Conservation (phyloP, 2,329 filamentous ascomycete genomes). For the Cladosporium austrohemisphaericum region DNA sequence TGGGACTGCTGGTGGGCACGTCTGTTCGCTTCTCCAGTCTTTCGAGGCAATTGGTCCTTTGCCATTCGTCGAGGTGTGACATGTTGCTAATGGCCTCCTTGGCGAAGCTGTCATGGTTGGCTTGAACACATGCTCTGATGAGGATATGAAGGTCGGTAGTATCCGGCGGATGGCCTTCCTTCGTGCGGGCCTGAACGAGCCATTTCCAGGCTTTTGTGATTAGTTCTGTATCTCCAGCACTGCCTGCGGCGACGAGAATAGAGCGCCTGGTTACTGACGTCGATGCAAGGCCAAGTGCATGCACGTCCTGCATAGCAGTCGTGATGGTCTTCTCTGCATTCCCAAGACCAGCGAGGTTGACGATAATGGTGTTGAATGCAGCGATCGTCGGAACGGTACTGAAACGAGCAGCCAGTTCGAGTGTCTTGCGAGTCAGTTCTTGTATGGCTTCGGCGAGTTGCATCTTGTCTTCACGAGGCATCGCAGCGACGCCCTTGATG, state of each 20-base stretch:
- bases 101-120: slow-evolving; percentile 22
- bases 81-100: slow-evolving; percentile 17
- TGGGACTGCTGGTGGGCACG: no score
- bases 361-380: slow-evolving; percentile 39
- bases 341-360: slow-evolving; percentile 32
- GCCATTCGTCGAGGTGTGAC: slow-evolving; percentile 1
- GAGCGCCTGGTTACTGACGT: slow-evolving; percentile 34
- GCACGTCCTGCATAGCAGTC: slow-evolving; percentile 28
- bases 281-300: slow-evolving; percentile 26
- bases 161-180: slow-evolving; percentile 18
- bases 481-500: slow-evolving; percentile 17
- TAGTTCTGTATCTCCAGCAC: slow-evolving; percentile 27
- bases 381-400: slow-evolving; percentile 27
- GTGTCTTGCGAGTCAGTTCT: slow-evolving; percentile 25
- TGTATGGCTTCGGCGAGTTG: slow-evolving; percentile 26
- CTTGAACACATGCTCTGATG: slow-evolving; percentile 24
- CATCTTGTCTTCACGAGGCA: slow-evolving; percentile 21
- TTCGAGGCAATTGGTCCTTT: background rate
- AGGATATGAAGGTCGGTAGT: slow-evolving; percentile 27
- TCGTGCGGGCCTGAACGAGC: slow-evolving; percentile 22
- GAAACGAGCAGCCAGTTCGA: slow-evolving; percentile 29
- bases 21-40: background rate
- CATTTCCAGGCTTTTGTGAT: slow-evolving; percentile 31
- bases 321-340: slow-evolving; percentile 28
- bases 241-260: slow-evolving; percentile 34